Evolutionary conservation across 345 rosid genomes (phyloP), one percentile per base, ranked within the genome.

Genomic region (Anacardium occidentale): DNA sequence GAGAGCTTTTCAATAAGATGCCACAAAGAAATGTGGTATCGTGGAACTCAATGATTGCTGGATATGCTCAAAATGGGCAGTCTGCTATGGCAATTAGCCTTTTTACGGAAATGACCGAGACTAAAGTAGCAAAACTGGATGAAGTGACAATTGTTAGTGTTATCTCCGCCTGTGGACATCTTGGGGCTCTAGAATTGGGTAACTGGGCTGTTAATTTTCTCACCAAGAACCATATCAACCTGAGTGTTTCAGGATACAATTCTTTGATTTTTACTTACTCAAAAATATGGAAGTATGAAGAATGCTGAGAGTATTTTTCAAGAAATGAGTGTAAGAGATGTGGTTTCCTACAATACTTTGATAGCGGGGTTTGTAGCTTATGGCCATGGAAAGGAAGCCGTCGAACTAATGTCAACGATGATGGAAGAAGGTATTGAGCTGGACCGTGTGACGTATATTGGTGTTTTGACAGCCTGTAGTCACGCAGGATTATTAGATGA

Each of bases 41-140:
- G 8, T 87, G 89, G 86, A 87, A 81, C 75, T 74, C 89, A 25
- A 80, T 83, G 85, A 83, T 87, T 63, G 69, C 85, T 48, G 86
- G 91, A 18, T 83, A 80, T 74, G 79, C 86, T 54, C 87, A 85
- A 62, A 85, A 81, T 45, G 88, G 88, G 40, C 84, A 83, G n/a
- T 84, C 87, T 17, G 73, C 58, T 42, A 13, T 75, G 45, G 81
- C 86, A 13, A 60, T 83, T 48, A 62, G 74, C 48, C 79, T 85
- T 48, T 77, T 87, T 58, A 57, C 26, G 63, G 78, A 76, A 59
- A 80, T 86, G 85, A 68, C 74, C 32, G 55, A 26, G 15, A 47
- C 58, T 55, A 64, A 68, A 69, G 69, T 60, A 53, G 18, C 51
- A 3, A 75, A 75, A 72, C 91, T 82, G 24, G 85, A 87, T 55